Conservation (phyloP, 306 rosid species). For the Lathyrus aphaca region DNA sequence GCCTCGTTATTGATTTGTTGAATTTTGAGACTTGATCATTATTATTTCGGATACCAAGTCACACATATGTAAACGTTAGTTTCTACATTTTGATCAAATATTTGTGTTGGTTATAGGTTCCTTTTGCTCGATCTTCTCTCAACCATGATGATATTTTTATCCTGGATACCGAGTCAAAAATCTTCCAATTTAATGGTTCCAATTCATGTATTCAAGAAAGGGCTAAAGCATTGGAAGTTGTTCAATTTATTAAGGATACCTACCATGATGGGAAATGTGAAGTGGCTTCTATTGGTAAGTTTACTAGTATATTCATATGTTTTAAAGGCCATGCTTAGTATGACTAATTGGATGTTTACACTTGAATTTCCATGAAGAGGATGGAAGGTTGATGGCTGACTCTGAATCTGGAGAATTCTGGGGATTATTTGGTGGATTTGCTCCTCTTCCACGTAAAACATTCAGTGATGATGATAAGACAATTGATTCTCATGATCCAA, state of each 20-base stretch:
- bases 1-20: slow-evolving; percentile 39
- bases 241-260: slow-evolving; percentile 87
- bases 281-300: slow-evolving; percentile 92
- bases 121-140: slow-evolving; percentile 86
- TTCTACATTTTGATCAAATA: slow-evolving; percentile 38
- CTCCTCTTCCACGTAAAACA: slow-evolving; percentile 94
- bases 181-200: slow-evolving; percentile 94
- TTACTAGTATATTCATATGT: slow-evolving; percentile 29
- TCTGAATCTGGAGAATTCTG: slow-evolving; percentile 95
- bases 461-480: slow-evolving; percentile 60
- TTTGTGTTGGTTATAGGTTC: slow-evolving; percentile 64
- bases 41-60: not conserved
- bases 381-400: slow-evolving; percentile 98
- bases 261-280: slow-evolving; percentile 97
- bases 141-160: slow-evolving; percentile 91
- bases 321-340: slow-evolving; percentile 29
- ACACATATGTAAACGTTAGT: slow-evolving; percentile 20
- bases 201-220: slow-evolving; percentile 98
- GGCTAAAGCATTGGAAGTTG: slow-evolving; percentile 96
- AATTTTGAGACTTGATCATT: slow-evolving; percentile 39
- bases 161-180: slow-evolving; percentile 88
- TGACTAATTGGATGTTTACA: slow-evolving; percentile 42
- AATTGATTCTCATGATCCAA: slow-evolving; percentile 66
- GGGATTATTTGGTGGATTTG: slow-evolving; percentile 96
- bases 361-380: slow-evolving; percentile 66